Percentiles rank a stretch among this genome's conserved stretches.
phyloP scores from a whole-genome alignment of 2,329 filamentous ascomycete species.

The Talaromyces rugulosus region DNA sequence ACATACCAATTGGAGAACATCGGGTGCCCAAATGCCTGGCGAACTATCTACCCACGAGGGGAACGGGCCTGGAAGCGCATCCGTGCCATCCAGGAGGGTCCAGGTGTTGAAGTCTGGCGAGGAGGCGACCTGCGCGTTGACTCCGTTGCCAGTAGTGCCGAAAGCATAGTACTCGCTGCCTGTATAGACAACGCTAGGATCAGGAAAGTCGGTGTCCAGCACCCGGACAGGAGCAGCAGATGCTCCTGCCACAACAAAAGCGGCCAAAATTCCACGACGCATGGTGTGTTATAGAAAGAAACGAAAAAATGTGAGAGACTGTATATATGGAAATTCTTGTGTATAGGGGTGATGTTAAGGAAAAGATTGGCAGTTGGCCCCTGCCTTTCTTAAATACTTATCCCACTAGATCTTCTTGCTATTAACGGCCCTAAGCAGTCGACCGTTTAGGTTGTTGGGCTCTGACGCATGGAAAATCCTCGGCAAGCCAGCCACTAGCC shows the following conservation, averaged over 20 bases:
- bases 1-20: conserved; percentile 45
- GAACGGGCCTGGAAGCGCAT: conserved; percentile 47
- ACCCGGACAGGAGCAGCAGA: conserved; percentile 18
- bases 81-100: conserved; percentile 44
- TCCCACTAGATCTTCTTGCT: neutral
- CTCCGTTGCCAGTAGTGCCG: conserved; percentile 46
- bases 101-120: conserved; percentile 44
- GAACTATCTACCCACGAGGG: conserved; percentile 47
- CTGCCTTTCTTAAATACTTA: neutral
- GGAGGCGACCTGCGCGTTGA: conserved; percentile 51
- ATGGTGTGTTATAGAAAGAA: neutral
- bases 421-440: neutral
- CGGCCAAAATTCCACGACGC: neutral
- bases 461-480: neutral
- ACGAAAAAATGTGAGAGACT: neutral
- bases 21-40: conserved; percentile 55
- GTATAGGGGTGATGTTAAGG: neutral
- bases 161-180: conserved; percentile 54
- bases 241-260: conserved; percentile 1
- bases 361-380: neutral
- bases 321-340: neutral
- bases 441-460: neutral
- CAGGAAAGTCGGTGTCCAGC: conserved; percentile 49
- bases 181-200: conserved; percentile 49
- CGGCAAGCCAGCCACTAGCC: neutral